Base-by-base conservation (phyloP, 2,329 filamentous ascomycete genomes). In the Diaporthe capsici region DNA sequence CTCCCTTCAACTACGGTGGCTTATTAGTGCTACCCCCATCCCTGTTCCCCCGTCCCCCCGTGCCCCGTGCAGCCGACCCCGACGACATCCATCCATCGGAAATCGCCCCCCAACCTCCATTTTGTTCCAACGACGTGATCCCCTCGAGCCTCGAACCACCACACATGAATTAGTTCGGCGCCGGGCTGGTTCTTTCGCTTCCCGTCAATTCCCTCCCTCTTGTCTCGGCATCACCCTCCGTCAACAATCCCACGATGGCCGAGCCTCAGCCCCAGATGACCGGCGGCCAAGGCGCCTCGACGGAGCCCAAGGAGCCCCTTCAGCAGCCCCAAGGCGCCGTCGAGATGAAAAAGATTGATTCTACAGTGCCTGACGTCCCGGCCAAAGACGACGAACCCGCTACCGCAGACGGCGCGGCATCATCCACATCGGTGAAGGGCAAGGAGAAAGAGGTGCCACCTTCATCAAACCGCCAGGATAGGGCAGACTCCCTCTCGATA, bases 401-500 rank as follows among this genome's bases (percentile, higher is more conserved):
- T 34, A 34, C 75, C 34, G 71, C 72, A 68, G 68, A 73, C 34
- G 60, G 77, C 76, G 71, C 78, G 63, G 73, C 79, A 77, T 73
- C 77, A 76, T 73, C 72, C 60, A 37, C 74, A 17, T 51, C 78
- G 12, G 78, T 76, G 10, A 84, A 84, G 57, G 79, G 80, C n/a
- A 83, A 81, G 76, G 81, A 80, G 71, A 82, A 83, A 65, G 78
- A 76, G 15, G 77, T 78, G 31, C 75, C 80, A 37, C 44, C 75
- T 12, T 42, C 79, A 47, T 72, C n/a, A 77, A 77, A 42, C 80
- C 82, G 57, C 75, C 80, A 55, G 78, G 75, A 77, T 74, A 78
- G 51, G 82, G 73, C 78, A 31, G 84, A 77, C 75, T 84, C 79
- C 74, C 81, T 79, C 78, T 84, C 82, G 78, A 85, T 79, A 82